Conservation (phyloP, 2,329 filamentous ascomycete genomes). For the Penicillium sp. region DNA sequence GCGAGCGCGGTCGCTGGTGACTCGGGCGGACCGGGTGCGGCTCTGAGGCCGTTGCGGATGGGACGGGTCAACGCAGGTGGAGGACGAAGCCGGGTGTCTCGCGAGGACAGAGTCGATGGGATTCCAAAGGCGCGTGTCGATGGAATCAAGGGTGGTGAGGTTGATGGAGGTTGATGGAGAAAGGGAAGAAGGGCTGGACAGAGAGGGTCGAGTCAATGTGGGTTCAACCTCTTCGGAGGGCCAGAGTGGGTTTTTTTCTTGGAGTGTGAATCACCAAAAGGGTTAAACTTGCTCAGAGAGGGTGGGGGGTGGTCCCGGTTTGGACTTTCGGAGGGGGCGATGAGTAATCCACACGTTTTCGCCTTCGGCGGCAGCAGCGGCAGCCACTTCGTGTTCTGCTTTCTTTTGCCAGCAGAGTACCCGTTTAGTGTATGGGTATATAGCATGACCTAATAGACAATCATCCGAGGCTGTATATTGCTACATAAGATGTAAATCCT, state of each 20-base stretch:
- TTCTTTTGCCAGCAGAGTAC: too few species aligned
- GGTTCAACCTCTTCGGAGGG: slow-evolving; percentile 17
- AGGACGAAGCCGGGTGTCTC: neutral
- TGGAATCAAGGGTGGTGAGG: slow-evolving; percentile 4
- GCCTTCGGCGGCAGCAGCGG: neutral
- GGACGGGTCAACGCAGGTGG: neutral
- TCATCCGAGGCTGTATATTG: neutral
- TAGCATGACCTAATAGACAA: neutral
- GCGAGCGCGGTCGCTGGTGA: slow-evolving; percentile 13
- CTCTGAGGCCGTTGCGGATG: slow-evolving; percentile 6
- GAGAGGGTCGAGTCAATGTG: slow-evolving; percentile 13
- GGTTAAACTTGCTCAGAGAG: too few species aligned
- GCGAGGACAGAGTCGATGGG: too few species aligned
- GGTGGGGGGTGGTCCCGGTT: neutral
- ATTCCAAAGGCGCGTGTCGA: neutral
- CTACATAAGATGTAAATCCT: neutral
- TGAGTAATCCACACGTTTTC: slow-evolving; percentile 20
- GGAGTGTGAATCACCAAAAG: neutral
- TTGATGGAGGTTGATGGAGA: slow-evolving; percentile 3
- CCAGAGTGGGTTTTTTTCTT: slow-evolving; percentile 10
- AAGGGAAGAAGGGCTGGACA: neutral
- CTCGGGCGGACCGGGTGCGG: slow-evolving; percentile 19
- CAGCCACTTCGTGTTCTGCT: neutral
- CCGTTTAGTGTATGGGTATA: too few species aligned
- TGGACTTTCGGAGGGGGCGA: slow-evolving; percentile 5